phyloP scores from a whole-genome alignment of 2,329 filamentous ascomycete genomes.

The Colletotrichum sp. region DNA sequence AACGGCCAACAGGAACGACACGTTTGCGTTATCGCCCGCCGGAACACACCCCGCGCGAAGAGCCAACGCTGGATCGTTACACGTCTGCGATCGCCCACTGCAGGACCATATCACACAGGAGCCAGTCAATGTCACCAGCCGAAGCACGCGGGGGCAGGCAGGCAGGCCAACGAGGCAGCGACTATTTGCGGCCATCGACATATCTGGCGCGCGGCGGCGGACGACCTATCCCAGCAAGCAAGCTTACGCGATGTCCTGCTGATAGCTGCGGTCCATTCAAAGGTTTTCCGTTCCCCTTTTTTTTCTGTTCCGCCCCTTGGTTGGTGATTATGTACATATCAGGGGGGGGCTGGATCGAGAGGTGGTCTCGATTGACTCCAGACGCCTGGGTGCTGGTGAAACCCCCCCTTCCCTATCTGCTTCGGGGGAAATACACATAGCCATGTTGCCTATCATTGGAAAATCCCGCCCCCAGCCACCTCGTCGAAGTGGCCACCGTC shows the following conservation, averaged over 20 bases:
- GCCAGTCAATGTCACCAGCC: neutral
- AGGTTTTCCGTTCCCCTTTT: neutral
- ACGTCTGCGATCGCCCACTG: conserved; percentile 1
- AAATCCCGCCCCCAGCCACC: conserved; percentile 6
- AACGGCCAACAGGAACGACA: neutral
- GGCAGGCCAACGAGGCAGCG: neutral
- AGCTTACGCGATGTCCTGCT: neutral
- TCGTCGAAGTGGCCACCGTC: neutral
- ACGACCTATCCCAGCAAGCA: neutral
- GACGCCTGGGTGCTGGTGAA: conserved; percentile 13
- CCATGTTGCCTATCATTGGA: neutral
- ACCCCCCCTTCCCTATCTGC: conserved; percentile 3
- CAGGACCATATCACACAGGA: neutral
- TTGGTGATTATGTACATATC: neutral
- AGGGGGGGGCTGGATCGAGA: conserved; percentile 1
- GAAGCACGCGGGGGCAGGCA: neutral
- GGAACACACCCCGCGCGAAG: neutral
- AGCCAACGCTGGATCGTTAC: neutral
- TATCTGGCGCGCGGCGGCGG: neutral
- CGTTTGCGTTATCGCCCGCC: neutral
- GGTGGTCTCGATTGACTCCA: conserved; percentile 18
- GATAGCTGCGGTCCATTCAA: neutral
- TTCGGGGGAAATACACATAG: neutral
- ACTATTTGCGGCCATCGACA: neutral
- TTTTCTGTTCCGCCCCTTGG: neutral